A percentile compares a stretch with the other conserved stretches of the same genome.
These are phyloP conservation scores for Pseudogymnoascus sp. DNA, from an alignment of 2,329 filamentous ascomycete species.

Conservation along the genomic window DNA sequence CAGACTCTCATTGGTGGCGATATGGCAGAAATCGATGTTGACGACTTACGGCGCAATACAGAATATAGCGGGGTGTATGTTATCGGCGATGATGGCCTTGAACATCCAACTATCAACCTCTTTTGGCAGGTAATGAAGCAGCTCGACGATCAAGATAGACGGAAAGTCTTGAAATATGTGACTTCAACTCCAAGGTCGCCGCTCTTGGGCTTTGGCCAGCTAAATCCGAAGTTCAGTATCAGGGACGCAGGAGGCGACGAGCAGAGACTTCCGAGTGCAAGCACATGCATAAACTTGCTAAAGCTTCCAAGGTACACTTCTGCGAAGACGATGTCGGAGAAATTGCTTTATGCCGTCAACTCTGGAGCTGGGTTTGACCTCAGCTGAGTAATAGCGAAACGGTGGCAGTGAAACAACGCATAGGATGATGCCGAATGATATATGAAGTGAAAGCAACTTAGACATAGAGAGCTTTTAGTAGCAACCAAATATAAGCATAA, in stretches of 20 bases:
- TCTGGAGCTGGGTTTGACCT: constrained; percentile 90
- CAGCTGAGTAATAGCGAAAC: constrained; percentile 37
- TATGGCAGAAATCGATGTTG: constrained; percentile 74
- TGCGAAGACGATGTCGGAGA: constrained; percentile 60
- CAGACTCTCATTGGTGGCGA: constrained; percentile 91
- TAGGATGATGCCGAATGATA: background rate
- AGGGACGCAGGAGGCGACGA: constrained; percentile 73
- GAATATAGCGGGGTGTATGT: constrained; percentile 80
- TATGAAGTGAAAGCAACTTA: background rate
- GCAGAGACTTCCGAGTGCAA: constrained; percentile 78
- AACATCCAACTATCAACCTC: constrained; percentile 76
- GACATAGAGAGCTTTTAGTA: background rate
- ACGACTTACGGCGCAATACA: constrained; percentile 78
- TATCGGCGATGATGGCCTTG: constrained; percentile 78
- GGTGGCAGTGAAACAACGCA: background rate
- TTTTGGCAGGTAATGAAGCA: constrained; percentile 87
- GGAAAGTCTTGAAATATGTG: constrained; percentile 90
- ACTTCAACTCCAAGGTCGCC: constrained; percentile 89
- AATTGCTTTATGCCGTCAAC: constrained; percentile 82
- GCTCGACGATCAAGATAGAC: constrained; percentile 67
- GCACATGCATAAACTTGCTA: constrained; percentile 90
- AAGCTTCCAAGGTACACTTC: constrained; percentile 80
- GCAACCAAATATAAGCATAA: background rate
- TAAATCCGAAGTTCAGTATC: constrained; percentile 84
- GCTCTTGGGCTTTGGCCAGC: constrained; percentile 76